Conservation (phyloP, 768 basidiomycete genomes). For the Melanogaster broomeanus region DNA sequence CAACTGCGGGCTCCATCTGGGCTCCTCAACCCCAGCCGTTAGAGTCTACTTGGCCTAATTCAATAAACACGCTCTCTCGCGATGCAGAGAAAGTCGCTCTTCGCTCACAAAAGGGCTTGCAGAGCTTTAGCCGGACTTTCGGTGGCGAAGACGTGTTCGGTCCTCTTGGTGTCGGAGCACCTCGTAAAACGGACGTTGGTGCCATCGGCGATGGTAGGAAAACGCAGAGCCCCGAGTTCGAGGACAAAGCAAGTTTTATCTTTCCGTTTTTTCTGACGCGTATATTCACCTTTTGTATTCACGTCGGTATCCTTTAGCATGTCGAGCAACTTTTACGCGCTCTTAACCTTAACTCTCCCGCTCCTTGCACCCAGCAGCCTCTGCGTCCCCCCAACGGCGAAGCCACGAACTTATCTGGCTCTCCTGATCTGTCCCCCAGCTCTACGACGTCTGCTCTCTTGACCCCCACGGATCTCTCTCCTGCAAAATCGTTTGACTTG, state of each 20-base stretch:
- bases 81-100: constrained; percentile 45
- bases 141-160: constrained; percentile 69
- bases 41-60: constrained; percentile 66
- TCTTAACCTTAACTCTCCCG: constrained; percentile 78
- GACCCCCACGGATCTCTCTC: constrained; percentile 76
- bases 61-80: constrained; percentile 62
- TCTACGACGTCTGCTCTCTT: constrained; percentile 71
- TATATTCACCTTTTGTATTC: constrained; percentile 28
- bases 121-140: constrained; percentile 22
- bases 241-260: constrained; percentile 42
- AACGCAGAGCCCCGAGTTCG: constrained; percentile 56
- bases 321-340: constrained; percentile 81
- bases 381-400: constrained; percentile 46
- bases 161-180: constrained; percentile 40
- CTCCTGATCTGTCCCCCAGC: constrained; percentile 73
- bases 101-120: constrained; percentile 29
- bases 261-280: constrained; percentile 19
- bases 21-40: constrained; percentile 76
- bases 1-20: constrained; percentile 68
- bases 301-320: constrained; percentile 46
- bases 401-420: constrained; percentile 40
- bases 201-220: constrained; percentile 83
- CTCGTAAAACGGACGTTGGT: constrained; percentile 55
- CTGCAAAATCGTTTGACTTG: constrained; percentile 58
- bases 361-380: constrained; percentile 47